A percentile compares a stretch with the other conserved stretches of the same genome.
Conservation (phyloP, 352 stramenopile species). For the Vaucheria bursata region DNA sequence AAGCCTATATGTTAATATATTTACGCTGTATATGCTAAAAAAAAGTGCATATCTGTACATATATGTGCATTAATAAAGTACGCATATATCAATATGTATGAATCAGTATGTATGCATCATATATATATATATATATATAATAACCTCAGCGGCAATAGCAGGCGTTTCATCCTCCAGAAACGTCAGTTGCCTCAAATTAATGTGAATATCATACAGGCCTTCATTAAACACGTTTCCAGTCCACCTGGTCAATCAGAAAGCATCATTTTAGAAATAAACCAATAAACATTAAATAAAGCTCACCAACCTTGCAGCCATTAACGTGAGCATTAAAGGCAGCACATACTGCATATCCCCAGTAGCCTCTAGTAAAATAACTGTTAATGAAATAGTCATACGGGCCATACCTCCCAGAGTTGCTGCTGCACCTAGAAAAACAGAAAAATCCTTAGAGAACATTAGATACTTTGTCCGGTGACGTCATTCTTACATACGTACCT, state of each 20-base stretch:
- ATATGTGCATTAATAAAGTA: no score
- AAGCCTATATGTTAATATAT: no score
- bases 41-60: no score
- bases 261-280: neutral
- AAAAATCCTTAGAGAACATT: constrained; percentile 88
- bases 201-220: constrained; percentile 96
- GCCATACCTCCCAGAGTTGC: constrained; percentile 81
- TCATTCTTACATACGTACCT: constrained; percentile 23
- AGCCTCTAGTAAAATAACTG: constrained; percentile 94
- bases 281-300: neutral
- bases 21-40: no score
- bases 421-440: no score
- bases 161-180: constrained; percentile 77
- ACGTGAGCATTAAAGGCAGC: constrained; percentile 91
- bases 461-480: constrained; percentile 86
- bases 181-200: constrained; percentile 86
- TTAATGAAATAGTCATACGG: constrained; percentile 96
- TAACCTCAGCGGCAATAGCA: no score
- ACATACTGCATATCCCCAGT: constrained; percentile 94
- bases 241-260: neutral
- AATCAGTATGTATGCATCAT: no score
- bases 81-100: no score
- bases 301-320: constrained; percentile 79
- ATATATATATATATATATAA: no score
- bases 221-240: constrained; percentile 96